Percentiles rank a stretch among this genome's conserved stretches.
phyloP scores from a whole-genome alignment of 306 rosid species.

The Cajanus cajan region DNA sequence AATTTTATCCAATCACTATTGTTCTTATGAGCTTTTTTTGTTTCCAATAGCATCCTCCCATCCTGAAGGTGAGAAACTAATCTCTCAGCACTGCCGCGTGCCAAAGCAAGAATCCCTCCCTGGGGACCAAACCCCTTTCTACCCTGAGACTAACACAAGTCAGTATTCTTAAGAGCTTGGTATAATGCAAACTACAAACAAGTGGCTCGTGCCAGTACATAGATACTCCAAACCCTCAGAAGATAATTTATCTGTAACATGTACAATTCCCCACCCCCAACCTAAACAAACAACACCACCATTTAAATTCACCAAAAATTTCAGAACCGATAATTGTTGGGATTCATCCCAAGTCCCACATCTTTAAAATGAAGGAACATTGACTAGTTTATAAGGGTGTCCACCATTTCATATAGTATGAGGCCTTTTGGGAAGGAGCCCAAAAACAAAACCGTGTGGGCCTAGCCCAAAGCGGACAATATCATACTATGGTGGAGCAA shows the following conservation, averaged over 20 bases:
- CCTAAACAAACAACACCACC: slow-evolving; percentile 41
- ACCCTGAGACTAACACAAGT: neutral
- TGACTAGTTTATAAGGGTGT: too few species aligned
- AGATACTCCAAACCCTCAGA: slow-evolving; percentile 67
- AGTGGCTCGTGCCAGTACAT: slow-evolving; percentile 55
- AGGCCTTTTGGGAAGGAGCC: too few species aligned
- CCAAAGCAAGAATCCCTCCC: neutral
- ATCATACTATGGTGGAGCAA: too few species aligned
- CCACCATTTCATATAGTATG: too few species aligned
- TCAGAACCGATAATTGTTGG: neutral
- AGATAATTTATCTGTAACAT: slow-evolving; percentile 59
- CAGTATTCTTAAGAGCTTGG: neutral
- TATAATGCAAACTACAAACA: slow-evolving; percentile 2
- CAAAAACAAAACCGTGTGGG: too few species aligned
- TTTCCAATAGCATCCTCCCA: neutral
- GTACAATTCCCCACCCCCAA: slow-evolving; percentile 82
- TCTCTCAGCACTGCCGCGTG: neutral
- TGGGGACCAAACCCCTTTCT: neutral
- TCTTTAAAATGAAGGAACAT: too few species aligned
- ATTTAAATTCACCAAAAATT: slow-evolving; percentile 14
- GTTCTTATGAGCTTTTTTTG: neutral
- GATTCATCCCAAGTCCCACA: too few species aligned
- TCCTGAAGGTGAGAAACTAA: neutral
- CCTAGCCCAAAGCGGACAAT: too few species aligned
- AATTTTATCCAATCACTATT: neutral